Evolutionary conservation across 176 grass and related monocot genomes (phyloP).

Genomic region (Carex parvula): DNA sequence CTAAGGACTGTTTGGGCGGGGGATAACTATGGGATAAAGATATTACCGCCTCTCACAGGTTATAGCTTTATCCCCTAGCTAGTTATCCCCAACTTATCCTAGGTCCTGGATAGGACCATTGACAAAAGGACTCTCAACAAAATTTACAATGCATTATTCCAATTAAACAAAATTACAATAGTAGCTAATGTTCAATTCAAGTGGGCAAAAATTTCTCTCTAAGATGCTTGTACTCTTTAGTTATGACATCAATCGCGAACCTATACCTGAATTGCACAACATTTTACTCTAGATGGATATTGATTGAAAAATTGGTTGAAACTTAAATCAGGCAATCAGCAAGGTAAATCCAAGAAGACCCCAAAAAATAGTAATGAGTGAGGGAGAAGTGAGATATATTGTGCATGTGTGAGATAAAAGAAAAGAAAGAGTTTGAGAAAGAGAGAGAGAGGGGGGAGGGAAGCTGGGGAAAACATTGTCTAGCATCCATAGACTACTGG

Average conservation of each 20-base stretch:
- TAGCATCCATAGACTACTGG: neutral
- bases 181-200: neutral
- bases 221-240: neutral
- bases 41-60: neutral
- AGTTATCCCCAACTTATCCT: neutral
- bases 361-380: neutral
- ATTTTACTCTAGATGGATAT: neutral
- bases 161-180: neutral
- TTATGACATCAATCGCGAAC: too few species aligned
- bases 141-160: neutral
- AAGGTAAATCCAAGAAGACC: neutral
- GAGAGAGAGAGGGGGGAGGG: neutral
- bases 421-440: neutral
- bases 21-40: neutral
- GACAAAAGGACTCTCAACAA: too few species aligned
- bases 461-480: neutral
- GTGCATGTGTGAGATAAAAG: neutral
- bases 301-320: neutral
- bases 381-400: neutral
- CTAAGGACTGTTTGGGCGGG: neutral
- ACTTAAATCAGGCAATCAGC: neutral
- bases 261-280: neutral
- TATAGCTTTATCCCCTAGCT: neutral
- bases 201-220: neutral
- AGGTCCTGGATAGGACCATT: neutral